These are phyloP conservation scores for Prunus campanulata DNA, from an alignment of 306 rosid genomes.

Conservation along the genomic window DNA sequence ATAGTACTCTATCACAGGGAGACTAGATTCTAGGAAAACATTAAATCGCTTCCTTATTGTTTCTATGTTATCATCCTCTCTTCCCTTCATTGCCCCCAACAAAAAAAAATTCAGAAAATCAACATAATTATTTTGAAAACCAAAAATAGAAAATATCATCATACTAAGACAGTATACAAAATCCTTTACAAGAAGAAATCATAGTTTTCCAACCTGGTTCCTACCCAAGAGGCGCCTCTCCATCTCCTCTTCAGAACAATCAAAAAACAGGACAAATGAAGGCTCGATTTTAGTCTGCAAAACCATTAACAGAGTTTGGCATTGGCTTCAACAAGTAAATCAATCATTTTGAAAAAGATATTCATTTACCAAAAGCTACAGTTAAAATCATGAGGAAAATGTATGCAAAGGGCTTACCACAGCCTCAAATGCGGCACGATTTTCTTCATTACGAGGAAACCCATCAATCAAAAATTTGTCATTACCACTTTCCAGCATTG, in stretches of 20 bases:
- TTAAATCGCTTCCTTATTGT: slow-evolving; percentile 91
- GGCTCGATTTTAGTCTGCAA: slow-evolving; percentile 92
- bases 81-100: slow-evolving; percentile 54
- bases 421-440: slow-evolving; percentile 94
- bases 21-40: slow-evolving; percentile 89
- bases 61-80: slow-evolving; percentile 94
- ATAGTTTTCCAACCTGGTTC: slow-evolving; percentile 65
- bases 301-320: slow-evolving; percentile 19
- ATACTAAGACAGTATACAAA: background rate
- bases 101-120: slow-evolving; percentile 3
- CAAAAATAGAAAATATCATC: background rate
- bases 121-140: background rate
- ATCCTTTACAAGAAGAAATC: slow-evolving; percentile 8
- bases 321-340: slow-evolving; percentile 1
- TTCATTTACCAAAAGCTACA: background rate
- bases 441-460: slow-evolving; percentile 99
- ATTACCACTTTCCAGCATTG: slow-evolving; percentile 72
- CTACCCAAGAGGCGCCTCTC: slow-evolving; percentile 82
- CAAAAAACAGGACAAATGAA: slow-evolving; percentile 74
- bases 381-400: background rate
- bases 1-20: slow-evolving; percentile 77
- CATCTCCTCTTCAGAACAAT: slow-evolving; percentile 88
- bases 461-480: slow-evolving; percentile 98
- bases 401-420: slow-evolving; percentile 52
- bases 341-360: slow-evolving; percentile 11